Evolutionary conservation across 345 rosid species (phyloP).

Genomic region (Anastatica hierochuntica): DNA sequence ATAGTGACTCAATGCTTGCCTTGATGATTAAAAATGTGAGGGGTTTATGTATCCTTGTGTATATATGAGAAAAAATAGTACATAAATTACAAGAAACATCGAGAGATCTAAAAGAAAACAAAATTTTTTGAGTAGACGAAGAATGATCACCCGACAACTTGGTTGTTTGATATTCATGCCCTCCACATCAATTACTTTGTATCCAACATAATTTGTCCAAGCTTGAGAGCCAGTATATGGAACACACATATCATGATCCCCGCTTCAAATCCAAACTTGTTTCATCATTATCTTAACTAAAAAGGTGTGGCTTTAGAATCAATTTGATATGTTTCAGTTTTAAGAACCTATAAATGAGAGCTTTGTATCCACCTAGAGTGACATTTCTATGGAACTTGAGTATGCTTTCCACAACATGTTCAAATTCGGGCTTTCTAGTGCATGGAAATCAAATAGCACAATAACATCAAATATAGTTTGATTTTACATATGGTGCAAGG

Average conservation of each 20-base stretch:
- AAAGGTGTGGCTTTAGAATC: too few species aligned
- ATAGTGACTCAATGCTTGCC: slow-evolving; percentile 25
- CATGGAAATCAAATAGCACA: slow-evolving; percentile 36
- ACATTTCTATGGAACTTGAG: slow-evolving; percentile 71
- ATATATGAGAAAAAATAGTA: slow-evolving; percentile 26
- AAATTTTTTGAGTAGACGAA: not conserved
- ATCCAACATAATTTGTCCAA: slow-evolving; percentile 79
- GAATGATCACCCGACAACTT: slow-evolving; percentile 63
- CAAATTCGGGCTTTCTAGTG: slow-evolving; percentile 27
- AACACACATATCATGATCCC: slow-evolving; percentile 95
- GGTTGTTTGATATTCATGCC: slow-evolving; percentile 53
- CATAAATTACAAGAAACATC: too few species aligned
- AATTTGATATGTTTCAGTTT: too few species aligned
- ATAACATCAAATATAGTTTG: not conserved
- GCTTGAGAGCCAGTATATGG: slow-evolving; percentile 89
- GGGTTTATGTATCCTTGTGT: slow-evolving; percentile 61
- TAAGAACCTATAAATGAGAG: slow-evolving; percentile 59
- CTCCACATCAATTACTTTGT: slow-evolving; percentile 75
- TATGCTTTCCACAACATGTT: slow-evolving; percentile 70
- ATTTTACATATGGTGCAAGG: slow-evolving; percentile 60
- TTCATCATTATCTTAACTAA: too few species aligned
- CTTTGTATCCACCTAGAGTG: slow-evolving; percentile 54
- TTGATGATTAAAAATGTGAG: slow-evolving; percentile 77
- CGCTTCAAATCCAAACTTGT: slow-evolving; percentile 29
- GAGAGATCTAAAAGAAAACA: not conserved